A percentile compares a stretch with the other conserved stretches of the same genome.
phyloP scores from a whole-genome alignment of 2,329 filamentous ascomycete species.

The Thelonectria discophora region DNA sequence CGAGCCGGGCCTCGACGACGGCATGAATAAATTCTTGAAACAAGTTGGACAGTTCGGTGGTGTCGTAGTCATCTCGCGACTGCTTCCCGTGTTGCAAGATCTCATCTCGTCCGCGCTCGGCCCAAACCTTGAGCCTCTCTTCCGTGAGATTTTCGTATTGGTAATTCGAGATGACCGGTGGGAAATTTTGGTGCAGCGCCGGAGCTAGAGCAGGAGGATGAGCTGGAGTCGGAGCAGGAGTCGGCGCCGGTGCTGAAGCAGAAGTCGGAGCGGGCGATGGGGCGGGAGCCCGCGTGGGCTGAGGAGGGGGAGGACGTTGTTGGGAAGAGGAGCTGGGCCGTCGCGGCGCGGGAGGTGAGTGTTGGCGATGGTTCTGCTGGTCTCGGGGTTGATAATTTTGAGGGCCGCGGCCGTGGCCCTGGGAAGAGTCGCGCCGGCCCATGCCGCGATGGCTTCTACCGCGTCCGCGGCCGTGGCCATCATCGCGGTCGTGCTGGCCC shows the following conservation, averaged over 20 bases:
- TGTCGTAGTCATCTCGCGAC: slow-evolving; percentile 73
- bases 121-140: slow-evolving; percentile 73
- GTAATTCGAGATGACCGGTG: slow-evolving; percentile 60
- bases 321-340: slow-evolving; percentile 34
- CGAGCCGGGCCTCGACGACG: slow-evolving; percentile 73
- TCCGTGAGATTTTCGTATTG: slow-evolving; percentile 81
- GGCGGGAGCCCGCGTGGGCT: slow-evolving; percentile 36
- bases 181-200: slow-evolving; percentile 26
- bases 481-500: slow-evolving; percentile 67
- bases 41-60: slow-evolving; percentile 72
- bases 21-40: slow-evolving; percentile 88
- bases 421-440: slow-evolving; percentile 63
- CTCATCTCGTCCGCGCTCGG: slow-evolving; percentile 69
- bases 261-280: not conserved
- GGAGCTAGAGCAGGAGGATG: not conserved
- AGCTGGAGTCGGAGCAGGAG: not conserved
- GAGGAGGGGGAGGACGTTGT: slow-evolving; percentile 35
- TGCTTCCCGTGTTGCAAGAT: slow-evolving; percentile 72
- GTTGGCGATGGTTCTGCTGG: slow-evolving; percentile 19
- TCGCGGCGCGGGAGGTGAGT: slow-evolving; percentile 37
- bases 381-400: slow-evolving; percentile 32
- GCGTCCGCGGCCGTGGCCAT: slow-evolving; percentile 57
- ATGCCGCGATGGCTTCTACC: slow-evolving; percentile 58
- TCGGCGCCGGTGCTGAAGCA: not conserved
- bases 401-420: slow-evolving; percentile 44